Evolutionary conservation across 345 rosid genomes (phyloP).

Genomic region (Psidium friedrichsthalianum): DNA sequence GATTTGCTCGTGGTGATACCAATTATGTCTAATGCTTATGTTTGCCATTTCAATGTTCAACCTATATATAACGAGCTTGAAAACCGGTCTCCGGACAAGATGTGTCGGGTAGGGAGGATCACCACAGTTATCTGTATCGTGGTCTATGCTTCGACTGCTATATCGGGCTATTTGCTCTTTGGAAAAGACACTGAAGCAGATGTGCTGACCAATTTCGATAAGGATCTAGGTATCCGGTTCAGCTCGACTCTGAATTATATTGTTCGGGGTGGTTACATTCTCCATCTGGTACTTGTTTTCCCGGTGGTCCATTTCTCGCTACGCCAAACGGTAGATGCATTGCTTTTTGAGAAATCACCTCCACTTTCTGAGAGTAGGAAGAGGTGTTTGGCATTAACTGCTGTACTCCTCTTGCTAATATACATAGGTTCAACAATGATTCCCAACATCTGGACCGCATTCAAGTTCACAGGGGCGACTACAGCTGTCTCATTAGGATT

Average conservation of each 20-base stretch:
- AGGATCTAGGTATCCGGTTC: constrained; percentile 69
- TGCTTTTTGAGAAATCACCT: constrained; percentile 58
- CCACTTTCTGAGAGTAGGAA: constrained; percentile 73
- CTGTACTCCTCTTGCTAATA: constrained; percentile 38
- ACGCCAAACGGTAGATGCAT: constrained; percentile 65
- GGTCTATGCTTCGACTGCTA: constrained; percentile 64
- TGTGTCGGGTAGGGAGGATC: constrained; percentile 81
- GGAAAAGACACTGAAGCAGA: constrained; percentile 82
- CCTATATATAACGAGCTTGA: constrained; percentile 92
- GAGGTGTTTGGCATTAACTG: constrained; percentile 64
- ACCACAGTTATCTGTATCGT: constrained; percentile 55
- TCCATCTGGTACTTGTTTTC: constrained; percentile 91
- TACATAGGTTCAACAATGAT: constrained; percentile 84
- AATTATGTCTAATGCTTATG: constrained; percentile 80
- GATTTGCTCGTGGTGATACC: constrained; percentile 96
- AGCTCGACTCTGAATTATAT: constrained; percentile 79
- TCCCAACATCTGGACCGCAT: constrained; percentile 96
- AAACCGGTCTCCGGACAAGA: constrained; percentile 63
- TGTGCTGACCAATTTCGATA: constrained; percentile 78
- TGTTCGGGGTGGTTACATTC: constrained; percentile 77
- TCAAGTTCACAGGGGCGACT: constrained; percentile 98
- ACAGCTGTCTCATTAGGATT: constrained; percentile 92
- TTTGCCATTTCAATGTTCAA: constrained; percentile 88
- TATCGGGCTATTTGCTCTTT: constrained; percentile 81
- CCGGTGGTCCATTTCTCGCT: constrained; percentile 94